A percentile compares a stretch with the other conserved stretches of the same genome.
Conservation (phyloP, 768 basidiomycete species). For the Boletus rubropictus region DNA sequence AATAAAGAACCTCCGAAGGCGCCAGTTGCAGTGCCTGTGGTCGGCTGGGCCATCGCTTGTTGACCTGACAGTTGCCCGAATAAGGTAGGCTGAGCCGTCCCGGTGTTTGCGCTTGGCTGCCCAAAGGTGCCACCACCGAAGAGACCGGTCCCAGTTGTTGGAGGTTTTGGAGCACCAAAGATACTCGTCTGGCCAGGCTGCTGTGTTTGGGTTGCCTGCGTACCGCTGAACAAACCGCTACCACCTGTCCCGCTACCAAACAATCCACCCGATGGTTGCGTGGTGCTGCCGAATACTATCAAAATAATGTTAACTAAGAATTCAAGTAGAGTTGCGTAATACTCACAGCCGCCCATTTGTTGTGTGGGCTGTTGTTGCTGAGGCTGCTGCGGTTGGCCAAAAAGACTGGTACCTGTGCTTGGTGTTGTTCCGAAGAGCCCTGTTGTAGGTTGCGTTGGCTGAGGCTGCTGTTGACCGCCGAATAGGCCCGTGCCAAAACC, state of each 20-base stretch:
- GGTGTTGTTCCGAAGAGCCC: conserved; percentile 28
- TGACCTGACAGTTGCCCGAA: conserved; percentile 54
- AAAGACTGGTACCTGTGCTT: conserved; percentile 25
- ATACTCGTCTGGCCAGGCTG: conserved; percentile 32
- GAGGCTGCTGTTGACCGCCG: conserved; percentile 24
- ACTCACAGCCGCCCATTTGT: conserved; percentile 34
- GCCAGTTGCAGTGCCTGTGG: conserved; percentile 24
- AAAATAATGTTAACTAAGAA: conserved; percentile 7
- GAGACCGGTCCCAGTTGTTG: conserved; percentile 32
- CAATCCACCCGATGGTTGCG: conserved; percentile 29
- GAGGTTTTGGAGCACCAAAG: conserved; percentile 29
- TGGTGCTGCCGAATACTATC: conserved; percentile 36
- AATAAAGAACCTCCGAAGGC: conserved; percentile 45
- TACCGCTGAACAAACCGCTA: conserved; percentile 32
- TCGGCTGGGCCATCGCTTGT: conserved; percentile 33
- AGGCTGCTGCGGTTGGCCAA: conserved; percentile 29
- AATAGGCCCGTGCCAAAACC: conserved; percentile 33
- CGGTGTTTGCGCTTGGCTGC: conserved; percentile 33
- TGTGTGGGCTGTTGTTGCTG: conserved; percentile 38
- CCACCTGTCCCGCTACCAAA: conserved; percentile 34
- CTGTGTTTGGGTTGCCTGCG: conserved; percentile 34
- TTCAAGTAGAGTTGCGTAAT: background rate
- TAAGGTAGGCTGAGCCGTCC: conserved; percentile 30
- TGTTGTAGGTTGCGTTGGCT: conserved; percentile 21
- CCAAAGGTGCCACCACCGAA: conserved; percentile 52